Conservation (phyloP, 768 basidiomycete genomes). For the Boletus coccyginus region DNA sequence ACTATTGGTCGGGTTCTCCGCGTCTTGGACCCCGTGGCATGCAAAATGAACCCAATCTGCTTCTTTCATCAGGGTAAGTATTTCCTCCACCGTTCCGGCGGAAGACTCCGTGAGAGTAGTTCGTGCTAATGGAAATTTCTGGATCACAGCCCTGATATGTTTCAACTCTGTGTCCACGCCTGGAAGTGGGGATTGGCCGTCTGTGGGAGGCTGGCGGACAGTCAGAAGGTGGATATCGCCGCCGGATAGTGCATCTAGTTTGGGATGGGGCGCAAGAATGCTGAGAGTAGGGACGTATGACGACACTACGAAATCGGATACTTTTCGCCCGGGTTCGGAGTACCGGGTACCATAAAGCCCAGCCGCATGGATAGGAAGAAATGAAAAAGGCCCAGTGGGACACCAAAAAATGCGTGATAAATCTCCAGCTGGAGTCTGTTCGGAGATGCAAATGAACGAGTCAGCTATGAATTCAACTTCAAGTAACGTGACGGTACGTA, state of each 20-base stretch:
- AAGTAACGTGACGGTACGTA: not conserved
- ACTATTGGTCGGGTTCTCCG: not conserved
- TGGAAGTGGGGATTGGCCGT: slow-evolving; percentile 9
- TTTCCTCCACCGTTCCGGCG: slow-evolving; percentile 11
- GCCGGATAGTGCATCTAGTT: not conserved
- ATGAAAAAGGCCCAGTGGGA: not conserved
- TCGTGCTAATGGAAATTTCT: not conserved
- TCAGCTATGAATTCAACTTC: not conserved
- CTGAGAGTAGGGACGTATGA: not conserved
- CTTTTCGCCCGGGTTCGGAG: not conserved
- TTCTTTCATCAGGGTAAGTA: slow-evolving; percentile 1
- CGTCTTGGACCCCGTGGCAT: not conserved
- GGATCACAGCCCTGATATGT: slow-evolving; percentile 13
- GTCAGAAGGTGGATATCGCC: not conserved
- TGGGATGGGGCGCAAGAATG: slow-evolving; percentile 8
- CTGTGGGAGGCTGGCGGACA: slow-evolving; percentile 14
- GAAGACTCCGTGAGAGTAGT: not conserved
- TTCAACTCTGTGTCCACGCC: slow-evolving; percentile 17
- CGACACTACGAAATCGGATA: not conserved
- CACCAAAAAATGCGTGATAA: not conserved
- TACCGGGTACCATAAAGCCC: not conserved
- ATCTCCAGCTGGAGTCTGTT: not conserved
- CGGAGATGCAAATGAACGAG: slow-evolving; percentile 2
- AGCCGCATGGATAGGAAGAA: not conserved
- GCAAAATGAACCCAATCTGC: not conserved